Percentiles rank a stretch among this genome's conserved stretches.
Evolutionary conservation across 345 rosid species (phyloP).

Genomic region (Gossypium raimondii): DNA sequence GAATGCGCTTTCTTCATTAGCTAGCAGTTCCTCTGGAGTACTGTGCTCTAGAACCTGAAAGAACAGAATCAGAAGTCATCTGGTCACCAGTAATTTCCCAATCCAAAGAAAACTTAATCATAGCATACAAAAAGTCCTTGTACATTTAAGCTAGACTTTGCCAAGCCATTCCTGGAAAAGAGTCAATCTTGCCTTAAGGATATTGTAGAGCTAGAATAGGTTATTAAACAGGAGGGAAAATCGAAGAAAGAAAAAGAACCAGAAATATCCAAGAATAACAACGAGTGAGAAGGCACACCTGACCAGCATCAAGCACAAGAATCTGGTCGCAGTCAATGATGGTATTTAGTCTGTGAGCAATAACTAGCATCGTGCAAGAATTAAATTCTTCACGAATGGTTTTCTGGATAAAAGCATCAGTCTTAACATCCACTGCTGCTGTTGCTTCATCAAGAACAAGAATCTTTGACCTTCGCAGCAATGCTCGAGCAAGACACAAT

Average conservation of each 20-base stretch:
- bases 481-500: constrained; percentile 84
- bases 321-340: constrained; percentile 74
- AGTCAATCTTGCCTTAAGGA: neutral
- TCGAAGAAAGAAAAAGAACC: neutral
- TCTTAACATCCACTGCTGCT: constrained; percentile 88
- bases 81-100: neutral
- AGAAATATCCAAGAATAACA: neutral
- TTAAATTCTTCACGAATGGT: constrained; percentile 85
- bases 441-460: constrained; percentile 97
- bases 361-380: constrained; percentile 78
- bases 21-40: constrained; percentile 62
- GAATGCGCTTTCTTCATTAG: constrained; percentile 70
- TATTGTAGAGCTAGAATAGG: neutral
- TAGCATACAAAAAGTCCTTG: neutral
- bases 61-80: neutral
- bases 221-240: neutral
- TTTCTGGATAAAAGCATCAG: constrained; percentile 84
- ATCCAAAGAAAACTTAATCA: neutral
- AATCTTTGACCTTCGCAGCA: constrained; percentile 80
- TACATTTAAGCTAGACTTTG: neutral
- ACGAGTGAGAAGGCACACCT: constrained; percentile 36
- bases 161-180: neutral
- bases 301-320: constrained; percentile 79
- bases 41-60: constrained; percentile 78
- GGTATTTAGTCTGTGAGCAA: constrained; percentile 89